Base-by-base conservation (phyloP, 805 yeast species). In the Yamadazyma paraphyllophila region DNA sequence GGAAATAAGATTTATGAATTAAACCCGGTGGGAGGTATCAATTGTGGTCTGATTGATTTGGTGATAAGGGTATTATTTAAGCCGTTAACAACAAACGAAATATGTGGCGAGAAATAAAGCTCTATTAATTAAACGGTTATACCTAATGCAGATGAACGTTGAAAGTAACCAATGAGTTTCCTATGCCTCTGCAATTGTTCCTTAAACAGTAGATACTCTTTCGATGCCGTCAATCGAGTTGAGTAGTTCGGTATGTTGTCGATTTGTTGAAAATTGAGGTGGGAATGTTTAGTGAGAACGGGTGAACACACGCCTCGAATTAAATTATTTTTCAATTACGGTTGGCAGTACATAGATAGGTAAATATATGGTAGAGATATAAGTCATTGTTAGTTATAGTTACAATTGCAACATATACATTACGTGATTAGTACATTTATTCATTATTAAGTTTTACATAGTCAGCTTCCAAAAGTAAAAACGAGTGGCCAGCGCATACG, bases 181-280 rank as follows among this genome's bases (percentile, higher is more conserved):
- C 26, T 12, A 20, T 37, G 11, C 16, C 7, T 13, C 13, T 37
- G 40, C 40, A 37, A 37, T 37, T 25, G 32, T 13, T 37, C 32
- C 16, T n/a, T 13, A 14, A 26, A 26, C 27, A 37, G 2, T 5
- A 8, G 25, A n/a, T 25, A 37, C 32, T 37, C 40, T 26, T 37
- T 37, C 40, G 32, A 37, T 26, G 20, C 14, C 7, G 16, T 15
- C 29, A 39, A 30, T 32, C 36, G 31, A 31, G 26, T 40, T 31
- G 36, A 40, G 15, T 40, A 10, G 30, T 31, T 29, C 17, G 35
- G 42, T 41, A 34, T 41, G 46, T 43, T 43, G 46, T 43, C 35
- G 46, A 36, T 36, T 42, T 32, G 46, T 43, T 43, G 46, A 43
- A 37, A 43, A 43, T 20, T 34, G 34, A 33, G 39, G 34, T 33